Evolutionary conservation across 108 stramenopile genomes (phyloP).

Genomic region (Nitzschia palea): DNA sequence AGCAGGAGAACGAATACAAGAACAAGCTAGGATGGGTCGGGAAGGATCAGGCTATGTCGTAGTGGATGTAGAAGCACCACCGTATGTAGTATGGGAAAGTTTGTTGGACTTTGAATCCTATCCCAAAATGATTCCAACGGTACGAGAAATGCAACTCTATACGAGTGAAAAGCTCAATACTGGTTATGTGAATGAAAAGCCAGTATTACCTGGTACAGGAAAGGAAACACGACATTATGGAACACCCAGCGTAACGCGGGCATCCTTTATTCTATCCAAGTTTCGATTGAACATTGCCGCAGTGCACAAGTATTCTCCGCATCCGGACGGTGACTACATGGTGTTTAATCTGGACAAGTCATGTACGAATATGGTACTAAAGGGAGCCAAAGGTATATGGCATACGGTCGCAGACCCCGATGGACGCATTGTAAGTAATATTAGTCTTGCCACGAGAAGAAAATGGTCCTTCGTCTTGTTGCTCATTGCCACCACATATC

Average conservation of each 20-base stretch:
- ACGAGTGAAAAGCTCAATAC: constrained; percentile 71
- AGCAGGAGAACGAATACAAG: constrained; percentile 73
- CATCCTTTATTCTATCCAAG: constrained; percentile 73
- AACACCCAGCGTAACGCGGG: constrained; percentile 75
- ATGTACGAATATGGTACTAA: constrained; percentile 75
- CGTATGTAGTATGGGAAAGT: constrained; percentile 83
- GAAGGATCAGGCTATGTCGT: constrained; percentile 87
- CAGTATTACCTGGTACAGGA: constrained; percentile 58
- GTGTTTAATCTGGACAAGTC: constrained; percentile 81
- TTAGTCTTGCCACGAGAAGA: no score
- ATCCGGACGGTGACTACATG: constrained; percentile 86
- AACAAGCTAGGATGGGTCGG: constrained; percentile 82
- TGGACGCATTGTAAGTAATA: constrained; percentile 47
- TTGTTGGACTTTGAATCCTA: constrained; percentile 87
- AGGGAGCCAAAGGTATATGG: constrained; percentile 89
- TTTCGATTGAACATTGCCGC: constrained; percentile 88
- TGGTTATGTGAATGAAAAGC: constrained; percentile 68
- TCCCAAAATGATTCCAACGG: constrained; percentile 80
- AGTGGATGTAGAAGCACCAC: constrained; percentile 75
- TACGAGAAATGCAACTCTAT: constrained; percentile 76
- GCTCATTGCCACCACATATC: neutral
- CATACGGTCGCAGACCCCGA: constrained; percentile 77
- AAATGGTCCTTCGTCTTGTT: neutral
- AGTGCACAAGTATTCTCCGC: constrained; percentile 80
- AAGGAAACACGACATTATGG: constrained; percentile 73